A percentile compares a stretch with the other conserved stretches of the same genome.
Conservation (phyloP, 139 green algal species). For the Astrephomene gubernaculifera region DNA sequence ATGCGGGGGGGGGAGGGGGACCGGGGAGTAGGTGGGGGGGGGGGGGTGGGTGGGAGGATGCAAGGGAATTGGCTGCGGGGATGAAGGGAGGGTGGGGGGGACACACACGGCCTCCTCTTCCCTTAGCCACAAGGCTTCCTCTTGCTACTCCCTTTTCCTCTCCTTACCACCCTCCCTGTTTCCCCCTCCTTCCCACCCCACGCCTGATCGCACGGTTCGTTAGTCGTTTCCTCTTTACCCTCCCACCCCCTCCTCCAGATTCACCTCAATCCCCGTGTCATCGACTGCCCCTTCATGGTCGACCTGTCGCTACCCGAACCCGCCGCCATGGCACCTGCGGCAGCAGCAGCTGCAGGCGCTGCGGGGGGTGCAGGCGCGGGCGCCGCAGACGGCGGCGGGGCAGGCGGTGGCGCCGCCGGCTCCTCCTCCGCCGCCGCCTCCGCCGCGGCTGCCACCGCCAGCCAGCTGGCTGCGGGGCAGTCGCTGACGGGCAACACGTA, state of each 20-base stretch:
- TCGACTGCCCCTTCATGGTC: conserved; percentile 43
- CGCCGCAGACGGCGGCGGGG: background rate
- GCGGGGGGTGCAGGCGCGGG: background rate
- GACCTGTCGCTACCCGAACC: conserved; percentile 27
- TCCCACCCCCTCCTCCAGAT: background rate
- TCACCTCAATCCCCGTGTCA: conserved; percentile 41
- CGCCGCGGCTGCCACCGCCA: background rate
- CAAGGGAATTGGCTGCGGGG: too few species aligned
- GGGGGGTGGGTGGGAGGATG: too few species aligned
- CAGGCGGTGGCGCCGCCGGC: background rate
- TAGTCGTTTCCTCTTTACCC: too few species aligned
- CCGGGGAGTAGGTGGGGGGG: too few species aligned
- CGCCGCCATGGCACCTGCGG: background rate
- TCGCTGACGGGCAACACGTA: conserved; percentile 46
- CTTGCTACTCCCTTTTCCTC: too few species aligned
- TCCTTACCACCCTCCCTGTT: too few species aligned
- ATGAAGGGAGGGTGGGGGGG: too few species aligned
- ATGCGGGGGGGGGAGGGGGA: too few species aligned
- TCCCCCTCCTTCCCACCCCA: too few species aligned
- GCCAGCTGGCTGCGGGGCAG: background rate
- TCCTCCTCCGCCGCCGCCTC: background rate
- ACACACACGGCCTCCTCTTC: too few species aligned
- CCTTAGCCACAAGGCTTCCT: too few species aligned
- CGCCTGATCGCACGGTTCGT: too few species aligned
- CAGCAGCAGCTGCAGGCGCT: background rate